phyloP scores from a whole-genome alignment of 2,329 filamentous ascomycete genomes.

The Cercospora canescens region DNA sequence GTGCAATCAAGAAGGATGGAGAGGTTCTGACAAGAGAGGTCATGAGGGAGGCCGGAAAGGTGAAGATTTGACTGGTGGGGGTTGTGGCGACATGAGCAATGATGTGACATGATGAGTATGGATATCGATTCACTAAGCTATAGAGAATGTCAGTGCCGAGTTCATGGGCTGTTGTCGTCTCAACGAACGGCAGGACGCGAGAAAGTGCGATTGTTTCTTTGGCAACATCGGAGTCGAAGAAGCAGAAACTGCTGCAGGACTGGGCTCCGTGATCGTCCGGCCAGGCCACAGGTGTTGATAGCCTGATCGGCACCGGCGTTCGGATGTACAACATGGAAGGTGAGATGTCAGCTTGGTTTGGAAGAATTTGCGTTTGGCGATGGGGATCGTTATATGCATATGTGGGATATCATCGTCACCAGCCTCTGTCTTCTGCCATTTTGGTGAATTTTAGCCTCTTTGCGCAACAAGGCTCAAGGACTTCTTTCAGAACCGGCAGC shows the following conservation, averaged over 20 bases:
- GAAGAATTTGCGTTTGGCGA: too few species aligned
- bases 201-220: too few species aligned
- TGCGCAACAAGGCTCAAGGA: neutral
- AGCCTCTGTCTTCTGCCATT: neutral
- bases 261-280: neutral
- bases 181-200: neutral
- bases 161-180: neutral
- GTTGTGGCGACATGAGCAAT: neutral
- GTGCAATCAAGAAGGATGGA: conserved; percentile 50
- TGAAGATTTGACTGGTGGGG: conserved; percentile 30
- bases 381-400: too few species aligned
- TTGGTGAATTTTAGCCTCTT: neutral
- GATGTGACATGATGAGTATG: neutral
- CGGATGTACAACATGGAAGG: neutral
- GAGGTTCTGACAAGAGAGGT: conserved; percentile 45
- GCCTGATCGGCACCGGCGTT: neutral
- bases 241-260: neutral
- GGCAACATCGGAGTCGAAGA: too few species aligned
- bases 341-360: neutral
- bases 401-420: neutral
- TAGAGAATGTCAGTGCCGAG: neutral
- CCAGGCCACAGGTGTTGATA: neutral
- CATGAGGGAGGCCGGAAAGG: conserved; percentile 36
- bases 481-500: neutral
- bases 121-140: neutral